Evolutionary conservation across 345 rosid genomes (phyloP).

Genomic region (Heritiera fomes): DNA sequence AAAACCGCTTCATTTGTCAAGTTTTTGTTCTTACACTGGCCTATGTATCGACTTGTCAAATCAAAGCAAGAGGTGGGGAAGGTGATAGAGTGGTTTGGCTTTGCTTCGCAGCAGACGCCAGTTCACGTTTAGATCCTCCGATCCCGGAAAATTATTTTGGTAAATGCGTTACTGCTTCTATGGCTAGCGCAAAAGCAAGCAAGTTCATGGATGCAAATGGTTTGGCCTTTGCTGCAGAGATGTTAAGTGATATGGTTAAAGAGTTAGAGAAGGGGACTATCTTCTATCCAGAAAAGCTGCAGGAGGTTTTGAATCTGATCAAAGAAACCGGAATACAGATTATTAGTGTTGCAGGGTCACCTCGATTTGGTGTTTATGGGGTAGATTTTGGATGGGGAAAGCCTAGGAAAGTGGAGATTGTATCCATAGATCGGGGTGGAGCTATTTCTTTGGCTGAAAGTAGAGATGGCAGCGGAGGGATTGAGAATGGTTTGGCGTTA

Average conservation of each 20-base stretch:
- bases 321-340: not conserved
- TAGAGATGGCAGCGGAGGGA: conserved; percentile 21
- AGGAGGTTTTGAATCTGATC: no score
- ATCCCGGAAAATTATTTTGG: conserved; percentile 36
- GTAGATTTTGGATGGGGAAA: conserved; percentile 29
- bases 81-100: not conserved
- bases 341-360: conserved; percentile 18
- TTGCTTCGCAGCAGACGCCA: conserved; percentile 28
- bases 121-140: conserved; percentile 26
- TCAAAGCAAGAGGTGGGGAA: conserved; percentile 22
- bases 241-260: not conserved
- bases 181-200: not conserved
- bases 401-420: conserved; percentile 33
- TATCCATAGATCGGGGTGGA: conserved; percentile 22
- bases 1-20: conserved; percentile 28
- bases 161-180: conserved; percentile 12
- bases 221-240: not conserved
- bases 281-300: not conserved
- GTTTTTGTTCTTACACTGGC: conserved; percentile 32
- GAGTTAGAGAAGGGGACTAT: not conserved
- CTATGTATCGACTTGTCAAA: conserved; percentile 20
- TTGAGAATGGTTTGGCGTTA: conserved; percentile 31
- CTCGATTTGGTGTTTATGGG: conserved; percentile 21
- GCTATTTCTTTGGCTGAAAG: conserved; percentile 24
- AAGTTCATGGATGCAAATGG: not conserved